Base-by-base conservation (phyloP, 2,329 filamentous ascomycete species). In the Beauveria australis region DNA sequence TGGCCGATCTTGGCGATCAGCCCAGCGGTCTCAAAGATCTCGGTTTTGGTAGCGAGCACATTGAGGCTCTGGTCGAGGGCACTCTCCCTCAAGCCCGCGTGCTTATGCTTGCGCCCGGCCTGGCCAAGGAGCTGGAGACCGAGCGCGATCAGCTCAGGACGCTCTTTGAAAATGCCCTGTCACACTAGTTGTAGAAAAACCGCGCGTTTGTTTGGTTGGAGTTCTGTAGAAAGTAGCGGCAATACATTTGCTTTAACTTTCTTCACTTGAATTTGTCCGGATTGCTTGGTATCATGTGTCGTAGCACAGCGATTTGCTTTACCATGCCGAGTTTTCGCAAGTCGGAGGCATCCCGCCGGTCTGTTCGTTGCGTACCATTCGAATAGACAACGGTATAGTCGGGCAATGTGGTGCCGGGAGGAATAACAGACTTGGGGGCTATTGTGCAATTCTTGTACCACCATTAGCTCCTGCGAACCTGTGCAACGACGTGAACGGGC, bases 81-180 rank as follows among this genome's bases (percentile, higher is more conserved):
- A 99, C 94, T 0, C 87, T 99, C 63, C 94, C 94, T 5, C 94
- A 99, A 77, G 85, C 86, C 60, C 81, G 94, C 65, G 95, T 99
- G 60, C 73, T 99, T 69, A 94, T 92, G 88, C 76, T 99, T 64
- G 94, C 94, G 33, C 95, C 94, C 0, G 92, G 84, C 28, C 73
- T 99, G 68, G 85, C 83, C 44, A 82, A 81, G 66, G 88, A 92
- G 69, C 73, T 90, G 52, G 79, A 87, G 67, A 78, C 80, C 53
- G 89, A 93, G 73, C 85, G 82, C 72, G 88, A 90, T 60, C 87
- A 92, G 74, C 73, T 94, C 67, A 80, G 85, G 64, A 73, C 70
- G 12, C 70, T 94, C 64, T 89, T 93, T 73, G 89, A 92, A 69
- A 73, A 78, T 58, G 77, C 82, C 6, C 73, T 85, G 76, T 66